These are phyloP conservation scores for Dacryopinax primogenitus DNA, from an alignment of 768 basidiomycete genomes.

Conservation along the genomic window DNA sequence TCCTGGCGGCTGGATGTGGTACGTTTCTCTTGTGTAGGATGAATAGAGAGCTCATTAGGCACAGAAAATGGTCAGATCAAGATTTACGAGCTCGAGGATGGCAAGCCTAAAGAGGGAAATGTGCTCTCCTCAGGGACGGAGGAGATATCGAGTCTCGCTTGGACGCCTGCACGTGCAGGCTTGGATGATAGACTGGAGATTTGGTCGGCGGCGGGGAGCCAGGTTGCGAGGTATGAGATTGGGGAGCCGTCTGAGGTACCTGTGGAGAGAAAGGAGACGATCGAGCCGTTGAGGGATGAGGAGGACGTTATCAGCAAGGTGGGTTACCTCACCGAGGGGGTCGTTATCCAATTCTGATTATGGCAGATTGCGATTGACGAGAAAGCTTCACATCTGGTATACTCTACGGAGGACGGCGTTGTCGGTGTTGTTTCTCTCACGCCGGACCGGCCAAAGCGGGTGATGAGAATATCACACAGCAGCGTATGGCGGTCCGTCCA, in stretches of 20 bases:
- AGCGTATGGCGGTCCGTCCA: not conserved
- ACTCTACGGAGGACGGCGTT: not conserved
- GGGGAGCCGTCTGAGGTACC: not conserved
- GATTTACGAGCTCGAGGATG: not conserved
- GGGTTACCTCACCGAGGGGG: not conserved
- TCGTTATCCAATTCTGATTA: not conserved
- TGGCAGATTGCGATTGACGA: not conserved
- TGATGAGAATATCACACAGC: not conserved
- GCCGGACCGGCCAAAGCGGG: not conserved
- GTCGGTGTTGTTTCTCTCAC: not conserved
- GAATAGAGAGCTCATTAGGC: not conserved
- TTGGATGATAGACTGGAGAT: not conserved
- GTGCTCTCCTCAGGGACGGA: not conserved
- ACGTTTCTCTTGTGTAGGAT: not conserved
- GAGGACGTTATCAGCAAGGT: constrained; percentile 6
- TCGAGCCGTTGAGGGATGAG: not conserved
- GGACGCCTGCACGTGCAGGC: not conserved
- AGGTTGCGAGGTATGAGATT: not conserved
- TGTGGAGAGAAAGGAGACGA: not conserved
- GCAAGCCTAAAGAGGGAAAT: not conserved
- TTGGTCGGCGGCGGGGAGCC: not conserved
- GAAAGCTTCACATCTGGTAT: not conserved
- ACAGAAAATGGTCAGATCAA: not conserved
- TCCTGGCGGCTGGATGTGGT: not conserved
- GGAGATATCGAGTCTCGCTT: not conserved